Evolutionary conservation across 2,329 filamentous ascomycete species (phyloP).

Genomic region (Neofusicoccum parvum): DNA sequence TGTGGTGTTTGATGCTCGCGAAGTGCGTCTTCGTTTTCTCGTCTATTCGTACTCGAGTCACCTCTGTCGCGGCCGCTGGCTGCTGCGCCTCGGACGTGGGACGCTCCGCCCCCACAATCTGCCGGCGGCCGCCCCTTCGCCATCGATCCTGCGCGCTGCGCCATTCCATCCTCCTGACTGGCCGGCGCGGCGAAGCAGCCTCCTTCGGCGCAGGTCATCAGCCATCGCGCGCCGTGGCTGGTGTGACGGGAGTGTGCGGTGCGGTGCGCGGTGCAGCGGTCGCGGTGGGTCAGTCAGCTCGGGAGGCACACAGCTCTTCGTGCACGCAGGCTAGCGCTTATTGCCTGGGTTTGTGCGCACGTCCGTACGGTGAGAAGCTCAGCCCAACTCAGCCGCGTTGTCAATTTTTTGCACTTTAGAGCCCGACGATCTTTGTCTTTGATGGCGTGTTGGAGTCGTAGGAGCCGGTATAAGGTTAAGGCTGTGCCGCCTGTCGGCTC

Average conservation of each 20-base stretch:
- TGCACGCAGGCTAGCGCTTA: background rate
- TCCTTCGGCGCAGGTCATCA: background rate
- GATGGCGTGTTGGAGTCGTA: background rate
- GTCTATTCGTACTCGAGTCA: background rate
- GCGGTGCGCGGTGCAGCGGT: background rate
- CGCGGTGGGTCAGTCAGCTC: conserved; percentile 3
- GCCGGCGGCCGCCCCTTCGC: background rate
- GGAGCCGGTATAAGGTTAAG: background rate
- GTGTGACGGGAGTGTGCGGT: background rate
- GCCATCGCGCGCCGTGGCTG: too few species aligned
- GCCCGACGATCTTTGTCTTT: background rate
- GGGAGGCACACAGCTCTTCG: conserved; percentile 3
- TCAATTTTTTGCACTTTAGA: background rate
- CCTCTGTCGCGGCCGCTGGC: background rate
- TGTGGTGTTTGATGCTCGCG: background rate
- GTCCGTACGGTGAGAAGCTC: background rate
- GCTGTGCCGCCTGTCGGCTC: background rate
- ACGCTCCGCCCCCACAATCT: conserved; percentile 7
- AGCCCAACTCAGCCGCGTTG: conserved; percentile 16
- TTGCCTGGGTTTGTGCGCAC: conserved; percentile 5
- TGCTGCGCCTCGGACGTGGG: conserved; percentile 7
- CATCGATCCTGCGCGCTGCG: background rate
- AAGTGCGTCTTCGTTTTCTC: background rate
- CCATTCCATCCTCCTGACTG: background rate
- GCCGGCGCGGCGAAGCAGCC: too few species aligned